phyloP scores from a whole-genome alignment of 345 rosid species.

The Gossypium raimondii region DNA sequence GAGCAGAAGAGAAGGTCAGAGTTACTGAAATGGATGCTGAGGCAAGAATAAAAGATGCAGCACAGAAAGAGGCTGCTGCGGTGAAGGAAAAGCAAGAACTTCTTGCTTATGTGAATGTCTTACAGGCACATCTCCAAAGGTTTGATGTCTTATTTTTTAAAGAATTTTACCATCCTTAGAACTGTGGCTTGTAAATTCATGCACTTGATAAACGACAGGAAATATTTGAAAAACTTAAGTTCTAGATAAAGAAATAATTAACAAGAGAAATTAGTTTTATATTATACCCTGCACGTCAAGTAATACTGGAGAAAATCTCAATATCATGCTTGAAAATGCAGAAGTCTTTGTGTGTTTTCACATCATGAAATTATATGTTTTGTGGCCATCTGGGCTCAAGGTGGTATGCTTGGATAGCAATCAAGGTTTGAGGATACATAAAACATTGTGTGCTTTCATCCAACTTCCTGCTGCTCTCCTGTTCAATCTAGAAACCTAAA shows the following conservation, averaged over 20 bases:
- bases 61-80: slow-evolving; percentile 65
- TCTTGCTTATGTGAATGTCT: slow-evolving; percentile 67
- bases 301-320: background rate
- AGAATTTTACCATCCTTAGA: background rate
- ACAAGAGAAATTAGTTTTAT: background rate
- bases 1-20: slow-evolving; percentile 93
- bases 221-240: background rate
- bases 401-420: too few species aligned
- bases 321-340: background rate
- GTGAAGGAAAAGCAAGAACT: slow-evolving; percentile 87
- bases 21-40: slow-evolving; percentile 72
- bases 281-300: background rate
- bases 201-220: background rate
- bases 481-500: background rate
- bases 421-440: background rate
- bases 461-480: background rate
- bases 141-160: slow-evolving; percentile 24
- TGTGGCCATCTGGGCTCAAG: too few species aligned
- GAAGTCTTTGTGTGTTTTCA: background rate
- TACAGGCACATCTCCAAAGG: slow-evolving; percentile 93
- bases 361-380: background rate
- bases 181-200: background rate
- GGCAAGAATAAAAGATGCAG: slow-evolving; percentile 76
- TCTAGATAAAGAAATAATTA: background rate
- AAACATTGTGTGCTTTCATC: background rate